A percentile compares a stretch with the other conserved stretches of the same genome.
Evolutionary conservation across 2,329 filamentous ascomycete genomes (phyloP).

Genomic region (Penicillium sp.): DNA sequence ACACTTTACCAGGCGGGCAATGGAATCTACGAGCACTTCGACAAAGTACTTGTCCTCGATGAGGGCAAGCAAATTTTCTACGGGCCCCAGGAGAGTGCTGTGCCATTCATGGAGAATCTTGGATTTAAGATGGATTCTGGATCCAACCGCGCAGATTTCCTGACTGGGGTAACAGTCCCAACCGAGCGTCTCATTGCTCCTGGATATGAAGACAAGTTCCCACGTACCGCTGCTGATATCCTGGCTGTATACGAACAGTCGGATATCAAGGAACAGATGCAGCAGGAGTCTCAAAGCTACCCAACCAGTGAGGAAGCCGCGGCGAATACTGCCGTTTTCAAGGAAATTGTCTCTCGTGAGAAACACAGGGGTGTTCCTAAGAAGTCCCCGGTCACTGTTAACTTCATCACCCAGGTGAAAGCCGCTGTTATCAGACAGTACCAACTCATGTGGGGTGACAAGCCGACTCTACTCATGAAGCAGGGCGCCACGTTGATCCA

Average conservation of each 20-base stretch:
- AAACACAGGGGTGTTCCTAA: neutral
- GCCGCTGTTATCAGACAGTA: neutral
- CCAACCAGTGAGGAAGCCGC: neutral
- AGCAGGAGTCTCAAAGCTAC: neutral
- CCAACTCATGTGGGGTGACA: neutral
- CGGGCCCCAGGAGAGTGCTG: neutral
- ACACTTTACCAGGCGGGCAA: slow-evolving; percentile 1
- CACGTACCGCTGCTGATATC: neutral
- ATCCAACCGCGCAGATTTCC: neutral
- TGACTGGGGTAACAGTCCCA: neutral
- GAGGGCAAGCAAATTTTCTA: neutral
- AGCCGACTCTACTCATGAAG: neutral
- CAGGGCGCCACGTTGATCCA: neutral
- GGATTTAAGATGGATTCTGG: neutral
- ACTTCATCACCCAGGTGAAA: neutral
- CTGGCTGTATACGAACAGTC: neutral
- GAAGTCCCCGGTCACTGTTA: neutral
- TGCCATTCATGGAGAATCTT: neutral
- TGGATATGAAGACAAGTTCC: neutral
- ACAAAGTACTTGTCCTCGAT: neutral
- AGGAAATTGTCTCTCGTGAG: neutral
- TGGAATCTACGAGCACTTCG: neutral
- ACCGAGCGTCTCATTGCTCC: neutral
- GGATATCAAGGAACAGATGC: neutral
- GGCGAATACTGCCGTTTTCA: neutral